These are phyloP conservation scores for Penstemon eatonii DNA, from an alignment of 257 asterid genomes.

Conservation along the genomic window DNA sequence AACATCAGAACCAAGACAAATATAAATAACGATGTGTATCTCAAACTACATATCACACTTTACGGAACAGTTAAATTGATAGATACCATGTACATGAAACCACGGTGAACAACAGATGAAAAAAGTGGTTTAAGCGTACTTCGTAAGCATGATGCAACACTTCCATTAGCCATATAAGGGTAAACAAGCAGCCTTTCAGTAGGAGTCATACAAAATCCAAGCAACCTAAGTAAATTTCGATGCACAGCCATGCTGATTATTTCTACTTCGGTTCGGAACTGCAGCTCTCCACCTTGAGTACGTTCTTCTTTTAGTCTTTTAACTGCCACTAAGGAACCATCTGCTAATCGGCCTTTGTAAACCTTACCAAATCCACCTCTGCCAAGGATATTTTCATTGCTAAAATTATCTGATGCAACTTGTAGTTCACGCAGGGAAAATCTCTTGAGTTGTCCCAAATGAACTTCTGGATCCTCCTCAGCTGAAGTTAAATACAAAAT, in stretches of 20 bases:
- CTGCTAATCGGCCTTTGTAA: constrained; percentile 87
- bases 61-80: too few species aligned
- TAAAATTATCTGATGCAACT: constrained; percentile 75
- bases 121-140: too few species aligned
- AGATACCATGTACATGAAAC: too few species aligned
- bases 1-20: background rate
- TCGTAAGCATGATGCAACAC: constrained; percentile 22
- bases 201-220: constrained; percentile 23
- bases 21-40: too few species aligned
- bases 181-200: constrained; percentile 29
- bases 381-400: constrained; percentile 71
- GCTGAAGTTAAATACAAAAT: constrained; percentile 46
- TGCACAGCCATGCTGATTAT: constrained; percentile 9
- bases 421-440: constrained; percentile 84
- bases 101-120: too few species aligned
- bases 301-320: constrained; percentile 92
- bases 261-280: constrained; percentile 56
- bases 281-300: constrained; percentile 80
- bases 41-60: too few species aligned
- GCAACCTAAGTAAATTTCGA: constrained; percentile 21
- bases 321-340: constrained; percentile 83
- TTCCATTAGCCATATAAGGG: constrained; percentile 29
- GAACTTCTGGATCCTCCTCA: constrained; percentile 56
- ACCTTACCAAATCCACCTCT: constrained; percentile 92
- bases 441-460: constrained; percentile 86